Evolutionary conservation across 2,329 filamentous ascomycete genomes (phyloP).

Genomic region (Cephalotrichum gorgonifer): DNA sequence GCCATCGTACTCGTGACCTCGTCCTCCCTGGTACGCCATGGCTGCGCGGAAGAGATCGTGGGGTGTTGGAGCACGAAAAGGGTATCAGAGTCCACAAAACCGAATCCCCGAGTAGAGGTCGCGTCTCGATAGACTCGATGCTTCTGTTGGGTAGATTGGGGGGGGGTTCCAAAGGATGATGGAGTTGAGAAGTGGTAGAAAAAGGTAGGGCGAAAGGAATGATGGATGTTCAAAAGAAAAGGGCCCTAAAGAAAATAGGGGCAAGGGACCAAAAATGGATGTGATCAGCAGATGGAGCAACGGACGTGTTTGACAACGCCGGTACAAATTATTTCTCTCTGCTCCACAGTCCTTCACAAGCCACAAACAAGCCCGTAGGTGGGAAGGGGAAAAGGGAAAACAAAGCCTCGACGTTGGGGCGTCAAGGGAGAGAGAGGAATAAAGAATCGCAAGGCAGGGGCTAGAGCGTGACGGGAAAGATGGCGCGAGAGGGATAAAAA

Average conservation of each 20-base stretch:
- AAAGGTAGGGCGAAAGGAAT: not conserved
- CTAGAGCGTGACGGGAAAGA: not conserved
- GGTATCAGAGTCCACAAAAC: not conserved
- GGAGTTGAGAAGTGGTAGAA: not conserved
- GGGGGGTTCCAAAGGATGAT: too few species aligned
- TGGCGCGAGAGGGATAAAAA: not conserved
- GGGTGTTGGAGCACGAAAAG: not conserved
- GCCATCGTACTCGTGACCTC: conserved; percentile 37
- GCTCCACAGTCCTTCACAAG: conserved; percentile 1
- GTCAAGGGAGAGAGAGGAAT: not conserved
- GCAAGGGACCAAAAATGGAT: not conserved
- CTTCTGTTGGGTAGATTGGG: too few species aligned
- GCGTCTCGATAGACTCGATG: too few species aligned
- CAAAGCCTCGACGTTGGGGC: too few species aligned
- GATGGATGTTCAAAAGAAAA: not conserved
- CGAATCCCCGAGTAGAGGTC: too few species aligned
- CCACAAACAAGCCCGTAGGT: not conserved
- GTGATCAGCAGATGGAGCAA: not conserved
- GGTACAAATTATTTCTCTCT: not conserved
- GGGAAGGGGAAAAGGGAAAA: not conserved
- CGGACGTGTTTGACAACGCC: not conserved
- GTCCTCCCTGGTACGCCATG: conserved; percentile 7
- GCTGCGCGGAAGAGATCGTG: not conserved
- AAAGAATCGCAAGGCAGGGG: too few species aligned
- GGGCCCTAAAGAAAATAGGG: not conserved